Base-by-base conservation (phyloP, 2,329 filamentous ascomycete species). In the Sporothrix protearum region DNA sequence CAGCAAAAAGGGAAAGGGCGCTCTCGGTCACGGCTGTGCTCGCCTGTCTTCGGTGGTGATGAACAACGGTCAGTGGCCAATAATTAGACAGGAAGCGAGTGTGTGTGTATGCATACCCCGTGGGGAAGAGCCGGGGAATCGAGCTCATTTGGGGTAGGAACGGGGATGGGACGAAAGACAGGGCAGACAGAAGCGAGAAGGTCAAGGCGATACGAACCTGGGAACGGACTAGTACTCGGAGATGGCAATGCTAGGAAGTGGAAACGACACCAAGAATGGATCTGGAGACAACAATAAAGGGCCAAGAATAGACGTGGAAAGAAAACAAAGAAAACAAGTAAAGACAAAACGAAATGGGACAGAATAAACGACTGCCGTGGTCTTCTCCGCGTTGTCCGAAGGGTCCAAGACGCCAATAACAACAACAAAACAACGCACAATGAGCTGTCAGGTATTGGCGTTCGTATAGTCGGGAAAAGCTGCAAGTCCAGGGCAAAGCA, bases 61-160 rank as follows among this genome's bases (percentile, higher is more conserved):
- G 49, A 22, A 7, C 53, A 57, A 57, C 33, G 57, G 57, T 42
- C 57, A 61, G 57, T 42, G 33, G 42, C 42, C 42, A 47, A 47
- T 47, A 47, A 47, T 19, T 14, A 47, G 14, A 47, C 2, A 53
- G 49, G 9, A 53, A 53, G 49, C 22, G 33, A 7, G 33, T 22
- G 19, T 61, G 19, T 61, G 63, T 68, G 28, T 30, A 36, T 68
- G 64, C 19, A 39, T 10, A 68, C 64, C 64, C 64, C 64, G n/a
- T 53, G 64, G 64, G 64, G 64, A 53, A 68, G 63, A 8, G 25
- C 28, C 22, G 63, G 63, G 63, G 63, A 67, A 67, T 30, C 33
- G 28, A 28, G 14, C 39, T 45, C 14, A n/a, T n/a, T 12, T 22
- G 49, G n/a, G 49, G 28, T 36, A 33, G 8, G 6, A 19, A 57